Conservation (phyloP, 495 filamentous ascomycete species). For the Aspergillus leporis region DNA sequence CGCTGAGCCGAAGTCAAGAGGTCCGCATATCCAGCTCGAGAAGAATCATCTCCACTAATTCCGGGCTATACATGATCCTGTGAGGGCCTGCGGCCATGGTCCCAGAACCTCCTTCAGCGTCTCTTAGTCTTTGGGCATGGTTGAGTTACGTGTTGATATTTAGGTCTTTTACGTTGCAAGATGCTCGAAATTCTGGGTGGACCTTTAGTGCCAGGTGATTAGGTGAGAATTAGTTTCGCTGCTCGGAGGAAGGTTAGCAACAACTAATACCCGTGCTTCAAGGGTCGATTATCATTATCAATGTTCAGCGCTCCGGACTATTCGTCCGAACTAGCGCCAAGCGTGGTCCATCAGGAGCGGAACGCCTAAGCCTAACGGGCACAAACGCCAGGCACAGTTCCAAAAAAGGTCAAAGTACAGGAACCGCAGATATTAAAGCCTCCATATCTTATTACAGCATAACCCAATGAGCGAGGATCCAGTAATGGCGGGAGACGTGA, state of each 20-base stretch:
- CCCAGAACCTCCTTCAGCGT: neutral
- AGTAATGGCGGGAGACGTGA: neutral
- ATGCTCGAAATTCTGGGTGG: neutral
- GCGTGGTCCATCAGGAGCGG: neutral
- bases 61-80: neutral
- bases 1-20: neutral
- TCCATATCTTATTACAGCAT: neutral
- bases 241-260: too few relatives aligned
- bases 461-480: neutral
- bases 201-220: too few relatives aligned
- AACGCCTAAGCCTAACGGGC: neutral
- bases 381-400: neutral
- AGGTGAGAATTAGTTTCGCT: too few relatives aligned
- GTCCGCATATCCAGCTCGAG: neutral
- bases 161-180: neutral
- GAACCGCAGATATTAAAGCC: too few relatives aligned
- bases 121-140: neutral
- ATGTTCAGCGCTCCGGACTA: too few relatives aligned
- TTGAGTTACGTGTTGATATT: neutral
- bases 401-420: neutral
- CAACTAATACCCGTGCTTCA: too few relatives aligned
- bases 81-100: neutral
- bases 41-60: neutral
- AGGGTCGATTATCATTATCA: too few relatives aligned
- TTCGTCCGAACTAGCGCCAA: too few relatives aligned